Conservation (phyloP, 2,329 filamentous ascomycete genomes). For the Microsporum ferrugineum region DNA sequence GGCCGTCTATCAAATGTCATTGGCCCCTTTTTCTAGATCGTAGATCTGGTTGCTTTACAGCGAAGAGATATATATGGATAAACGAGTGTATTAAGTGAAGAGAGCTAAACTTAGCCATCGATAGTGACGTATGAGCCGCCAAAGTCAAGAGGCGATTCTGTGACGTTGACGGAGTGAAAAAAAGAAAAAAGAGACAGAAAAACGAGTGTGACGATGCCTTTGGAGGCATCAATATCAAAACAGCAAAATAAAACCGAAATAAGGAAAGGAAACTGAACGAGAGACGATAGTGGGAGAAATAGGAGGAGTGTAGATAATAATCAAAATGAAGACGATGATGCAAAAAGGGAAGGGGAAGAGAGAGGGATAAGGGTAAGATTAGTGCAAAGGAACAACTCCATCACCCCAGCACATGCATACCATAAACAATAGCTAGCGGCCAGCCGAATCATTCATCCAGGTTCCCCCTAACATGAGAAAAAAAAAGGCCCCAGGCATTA, state of each 20-base stretch:
- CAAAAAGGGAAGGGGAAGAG: not conserved
- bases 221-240: not conserved
- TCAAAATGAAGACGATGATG: not conserved
- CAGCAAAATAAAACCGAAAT: not conserved
- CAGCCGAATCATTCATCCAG: conserved; percentile 3
- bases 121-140: not conserved
- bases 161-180: not conserved
- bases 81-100: not conserved
- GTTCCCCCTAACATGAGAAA: not conserved
- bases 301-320: not conserved
- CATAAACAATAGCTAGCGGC: conserved; percentile 1
- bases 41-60: not conserved
- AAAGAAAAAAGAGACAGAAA: not conserved
- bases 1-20: not conserved
- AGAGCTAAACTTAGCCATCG: not conserved
- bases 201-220: not conserved
- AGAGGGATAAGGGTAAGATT: not conserved
- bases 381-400: not conserved
- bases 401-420: not conserved
- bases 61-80: not conserved
- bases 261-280: not conserved
- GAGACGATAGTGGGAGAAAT: not conserved
- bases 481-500: not conserved
- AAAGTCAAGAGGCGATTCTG: not conserved
- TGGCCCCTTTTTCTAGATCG: not conserved